Evolutionary conservation across 2,329 filamentous ascomycete species (phyloP), one percentile per base, ranked within the genome.

Genomic region (Calonectria pseudoturangicola): DNA sequence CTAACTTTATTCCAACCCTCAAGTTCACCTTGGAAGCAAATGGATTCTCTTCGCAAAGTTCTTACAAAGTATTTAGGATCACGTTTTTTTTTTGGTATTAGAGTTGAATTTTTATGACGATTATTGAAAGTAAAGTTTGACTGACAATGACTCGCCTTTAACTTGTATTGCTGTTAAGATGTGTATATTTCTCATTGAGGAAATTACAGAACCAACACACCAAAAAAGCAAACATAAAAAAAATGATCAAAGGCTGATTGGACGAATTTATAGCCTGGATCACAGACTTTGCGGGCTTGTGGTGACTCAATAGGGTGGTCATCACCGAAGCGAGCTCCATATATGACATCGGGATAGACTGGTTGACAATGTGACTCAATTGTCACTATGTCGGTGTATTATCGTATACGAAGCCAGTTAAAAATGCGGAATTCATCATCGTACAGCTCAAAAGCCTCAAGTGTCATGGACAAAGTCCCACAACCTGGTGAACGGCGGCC

Each of bases 401-500:
- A 36, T 39, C 4, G 43, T 41, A 50, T 39, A 41, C 12, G 18
- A 47, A 41, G 33, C 41, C 51, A 68, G 28, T 60, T 27, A 18
- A 18, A 28, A 15, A 5, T 30, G 3, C 9, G 41, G 30, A 43
- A 54, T 51, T 50, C 27, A 51, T 51, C 51, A 39, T 58, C 13
- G 28, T 21, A 16, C 25, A 13, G 27, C 12, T 47, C 30, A 27
- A 30, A 25, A 68, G 33, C 51, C 28, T 48, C 66, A 50, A 60
- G 28, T 10, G 47, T 18, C 21, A 43, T 66, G 63, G 25, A 62
- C 47, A 47, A 47, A 41, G 45, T 4, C 30, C 47, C 62, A 13
- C 64, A 39, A 58, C 10, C 33, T 62, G 33, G 65, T 25, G 25
- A 12, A 47, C 21, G 48, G 56, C 45, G 76, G 48, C 75, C 77